Percentiles rank a stretch among this genome's conserved stretches.
phyloP scores from a whole-genome alignment of 1,284 basidiomycete species.

The Xerocomus amazonicus region DNA sequence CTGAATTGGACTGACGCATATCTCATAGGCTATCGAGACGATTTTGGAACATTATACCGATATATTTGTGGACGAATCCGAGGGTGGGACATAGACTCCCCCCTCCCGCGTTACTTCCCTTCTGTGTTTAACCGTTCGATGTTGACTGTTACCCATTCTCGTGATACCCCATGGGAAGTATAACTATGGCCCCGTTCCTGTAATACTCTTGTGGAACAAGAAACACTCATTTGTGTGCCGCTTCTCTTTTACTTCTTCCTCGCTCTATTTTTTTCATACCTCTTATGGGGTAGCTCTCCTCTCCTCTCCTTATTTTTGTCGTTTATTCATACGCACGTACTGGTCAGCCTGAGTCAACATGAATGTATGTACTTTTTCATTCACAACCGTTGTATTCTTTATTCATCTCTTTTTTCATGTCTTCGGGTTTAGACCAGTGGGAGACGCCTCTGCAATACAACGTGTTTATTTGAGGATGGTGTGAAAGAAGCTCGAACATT shows the following conservation, averaged over 20 bases:
- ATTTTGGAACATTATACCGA: slow-evolving; percentile 77
- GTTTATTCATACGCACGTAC: slow-evolving; percentile 12
- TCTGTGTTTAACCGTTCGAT: too few species aligned
- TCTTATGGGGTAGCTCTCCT: too few species aligned
- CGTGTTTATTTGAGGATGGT: too few species aligned
- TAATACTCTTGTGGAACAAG: slow-evolving; percentile 5
- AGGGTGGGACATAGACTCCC: slow-evolving; percentile 28
- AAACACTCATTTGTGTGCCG: neutral
- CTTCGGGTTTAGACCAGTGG: neutral
- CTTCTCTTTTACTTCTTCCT: neutral
- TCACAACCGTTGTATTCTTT: slow-evolving; percentile 13
- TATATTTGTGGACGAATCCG: slow-evolving; percentile 74
- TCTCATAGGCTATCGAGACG: slow-evolving; percentile 67
- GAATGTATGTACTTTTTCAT: slow-evolving; percentile 19
- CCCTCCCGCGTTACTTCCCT: neutral
- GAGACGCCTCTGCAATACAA: too few species aligned
- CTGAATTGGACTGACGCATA: slow-evolving; percentile 16
- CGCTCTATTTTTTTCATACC: too few species aligned
- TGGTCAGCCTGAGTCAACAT: slow-evolving; percentile 9
- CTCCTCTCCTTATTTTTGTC: neutral
- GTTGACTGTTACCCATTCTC: slow-evolving; percentile 21
- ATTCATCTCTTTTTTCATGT: neutral
- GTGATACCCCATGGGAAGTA: slow-evolving; percentile 22
- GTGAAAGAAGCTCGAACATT: too few species aligned
- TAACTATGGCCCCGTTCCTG: slow-evolving; percentile 13